A percentile compares a stretch with the other conserved stretches of the same genome.
Conservation (phyloP, 1,284 basidiomycete species). For the Sutorius eximius region DNA sequence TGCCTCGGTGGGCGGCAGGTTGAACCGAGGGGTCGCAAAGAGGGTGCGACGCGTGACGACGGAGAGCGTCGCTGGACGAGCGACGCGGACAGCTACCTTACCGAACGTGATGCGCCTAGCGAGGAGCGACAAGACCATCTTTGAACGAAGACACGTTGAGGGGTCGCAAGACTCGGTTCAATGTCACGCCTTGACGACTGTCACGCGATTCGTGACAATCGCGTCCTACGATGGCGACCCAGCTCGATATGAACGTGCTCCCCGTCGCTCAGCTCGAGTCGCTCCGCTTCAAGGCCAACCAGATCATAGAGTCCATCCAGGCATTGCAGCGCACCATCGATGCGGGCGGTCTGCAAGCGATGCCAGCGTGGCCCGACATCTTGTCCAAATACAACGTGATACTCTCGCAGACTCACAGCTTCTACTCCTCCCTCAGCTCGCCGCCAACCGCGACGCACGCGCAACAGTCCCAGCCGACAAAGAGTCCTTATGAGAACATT, state of each 20-base stretch:
- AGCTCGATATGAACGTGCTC: constrained; percentile 30
- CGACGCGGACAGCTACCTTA: not conserved
- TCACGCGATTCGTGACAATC: constrained; percentile 23
- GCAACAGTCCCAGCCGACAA: constrained; percentile 17
- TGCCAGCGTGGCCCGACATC: constrained; percentile 80
- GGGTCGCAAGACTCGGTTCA: not conserved
- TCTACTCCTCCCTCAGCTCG: constrained; percentile 57
- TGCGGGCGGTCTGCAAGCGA: constrained; percentile 48
- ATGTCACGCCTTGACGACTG: constrained; percentile 15
- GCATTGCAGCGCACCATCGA: constrained; percentile 64
- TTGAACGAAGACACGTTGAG: not conserved
- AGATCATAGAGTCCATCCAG: constrained; percentile 74
- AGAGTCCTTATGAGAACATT: constrained; percentile 59
- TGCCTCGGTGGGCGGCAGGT: constrained; percentile 1
- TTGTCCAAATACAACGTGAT: constrained; percentile 80
- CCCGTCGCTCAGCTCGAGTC: constrained; percentile 66
- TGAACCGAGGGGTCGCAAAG: constrained; percentile 22
- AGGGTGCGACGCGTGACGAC: constrained; percentile 26
- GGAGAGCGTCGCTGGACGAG: not conserved
- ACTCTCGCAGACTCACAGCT: constrained; percentile 73
- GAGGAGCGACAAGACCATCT: constrained; percentile 17
- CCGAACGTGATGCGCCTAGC: constrained; percentile 5
- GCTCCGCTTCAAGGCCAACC: constrained; percentile 67
- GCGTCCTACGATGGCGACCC: constrained; percentile 10
- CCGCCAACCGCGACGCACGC: constrained; percentile 34